Conservation (phyloP, 1,284 basidiomycete genomes). For the Tetrapyrgos nigripes region DNA sequence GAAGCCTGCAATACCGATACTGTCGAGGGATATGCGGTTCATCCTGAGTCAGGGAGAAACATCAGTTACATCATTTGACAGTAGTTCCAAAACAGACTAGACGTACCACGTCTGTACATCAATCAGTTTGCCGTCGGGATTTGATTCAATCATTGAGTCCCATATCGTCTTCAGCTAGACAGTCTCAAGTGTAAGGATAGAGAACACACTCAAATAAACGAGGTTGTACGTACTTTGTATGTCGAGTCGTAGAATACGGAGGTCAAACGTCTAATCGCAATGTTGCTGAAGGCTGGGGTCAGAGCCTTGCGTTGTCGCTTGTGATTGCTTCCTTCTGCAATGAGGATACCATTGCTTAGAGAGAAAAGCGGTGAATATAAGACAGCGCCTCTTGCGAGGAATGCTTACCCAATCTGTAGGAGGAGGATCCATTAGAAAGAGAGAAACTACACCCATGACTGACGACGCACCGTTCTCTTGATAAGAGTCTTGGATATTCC, state of each 20-base stretch:
- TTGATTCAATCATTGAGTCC: slow-evolving; percentile 12
- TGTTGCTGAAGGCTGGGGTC: slow-evolving; percentile 52
- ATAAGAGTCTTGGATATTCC: slow-evolving; percentile 42
- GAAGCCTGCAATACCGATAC: slow-evolving; percentile 51
- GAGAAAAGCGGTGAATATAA: too few species aligned
- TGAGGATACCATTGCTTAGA: too few species aligned
- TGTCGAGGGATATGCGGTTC: slow-evolving; percentile 45
- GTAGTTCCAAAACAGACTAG: slow-evolving; percentile 34
- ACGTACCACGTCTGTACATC: slow-evolving; percentile 51
- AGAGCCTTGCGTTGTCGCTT: slow-evolving; percentile 52
- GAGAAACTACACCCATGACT: neutral
- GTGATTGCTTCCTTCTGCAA: slow-evolving; percentile 59
- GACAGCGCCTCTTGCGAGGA: slow-evolving; percentile 58
- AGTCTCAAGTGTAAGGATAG: slow-evolving; percentile 18
- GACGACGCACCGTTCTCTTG: slow-evolving; percentile 44
- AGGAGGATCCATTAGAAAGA: neutral
- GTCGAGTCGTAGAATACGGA: slow-evolving; percentile 49
- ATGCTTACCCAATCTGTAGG: neutral
- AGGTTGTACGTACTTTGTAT: slow-evolving; percentile 23
- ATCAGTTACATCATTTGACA: neutral
- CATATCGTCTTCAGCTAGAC: slow-evolving; percentile 12
- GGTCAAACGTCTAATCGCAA: slow-evolving; percentile 47
- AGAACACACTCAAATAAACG: slow-evolving; percentile 14
- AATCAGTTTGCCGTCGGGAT: slow-evolving; percentile 29
- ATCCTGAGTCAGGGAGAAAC: neutral